Evolutionary conservation across 306 rosid genomes (phyloP), one percentile per base, ranked within the genome.

Genomic region (Glycyrrhiza uralensis): DNA sequence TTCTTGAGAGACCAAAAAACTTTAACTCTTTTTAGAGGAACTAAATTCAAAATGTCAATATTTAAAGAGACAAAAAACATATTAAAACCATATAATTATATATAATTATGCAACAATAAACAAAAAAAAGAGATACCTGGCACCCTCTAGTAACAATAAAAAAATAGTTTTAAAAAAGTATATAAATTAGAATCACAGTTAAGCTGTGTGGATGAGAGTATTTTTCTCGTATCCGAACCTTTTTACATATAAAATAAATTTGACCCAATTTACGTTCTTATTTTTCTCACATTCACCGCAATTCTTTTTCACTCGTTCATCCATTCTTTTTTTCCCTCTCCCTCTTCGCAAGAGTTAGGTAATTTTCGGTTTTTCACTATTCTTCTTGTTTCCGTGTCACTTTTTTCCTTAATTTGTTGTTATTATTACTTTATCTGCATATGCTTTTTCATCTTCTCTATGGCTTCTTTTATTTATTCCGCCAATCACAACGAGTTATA

Each of bases 141-240:
- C n/a, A n/a, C n/a, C n/a, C n/a, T n/a, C n/a, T n/a, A n/a, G n/a
- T n/a, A n/a, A n/a, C n/a, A n/a, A n/a, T n/a, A n/a, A n/a, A n/a
- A n/a, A n/a, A n/a, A n/a, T n/a, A n/a, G n/a, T n/a, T n/a, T n/a
- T n/a, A n/a, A n/a, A n/a, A n/a, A n/a, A n/a, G n/a, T n/a, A n/a
- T n/a, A n/a, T n/a, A n/a, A n/a, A n/a, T n/a, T n/a, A n/a, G n/a
- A n/a, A n/a, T n/a, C n/a, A n/a, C n/a, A n/a, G n/a, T n/a, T n/a
- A n/a, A n/a, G n/a, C n/a, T n/a, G 56, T 54, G 80, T 76, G 80
- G 76, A 22, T 66, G 60, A 28, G 79, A 66, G 70, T 13, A 17
- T 6, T 73, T 74, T 2, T 79, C 83, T 73, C 79, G 58, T 18
- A 8, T 45, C 64, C 23, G 22, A 56, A 56, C 38, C 63, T 18